Evolutionary conservation across 2,329 filamentous ascomycete species (phyloP), one percentile per base, ranked within the genome.

Genomic region (Aspergillus sp.): DNA sequence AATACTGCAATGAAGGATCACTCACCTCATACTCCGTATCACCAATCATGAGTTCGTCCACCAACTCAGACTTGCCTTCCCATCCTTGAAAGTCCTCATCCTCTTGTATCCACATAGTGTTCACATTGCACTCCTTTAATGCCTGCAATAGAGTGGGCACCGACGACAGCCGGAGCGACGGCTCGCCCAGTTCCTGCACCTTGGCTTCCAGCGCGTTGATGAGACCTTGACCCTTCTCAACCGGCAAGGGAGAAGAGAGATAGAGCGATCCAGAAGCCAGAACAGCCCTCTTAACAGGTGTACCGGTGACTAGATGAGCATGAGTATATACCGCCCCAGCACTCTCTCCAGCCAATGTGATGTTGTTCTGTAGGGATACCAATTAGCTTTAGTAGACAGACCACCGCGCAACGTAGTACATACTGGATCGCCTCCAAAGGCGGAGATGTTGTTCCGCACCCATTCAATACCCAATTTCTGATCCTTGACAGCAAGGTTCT

Each of bases 321-420:
- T 82, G 80, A 4, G 70, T 72, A 23, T 81, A 81, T 1, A 81
- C 71, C 2, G 76, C 80, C 0, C 80, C 80, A 0, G 80, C 80
- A 48, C 80, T 82, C 61, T 82, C 80, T 3, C 80, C 80, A 0
- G 74, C 74, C 2, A 82, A 57, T 0, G 79, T 81, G 6, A 82
- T 73, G 21, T 74, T 74, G 2, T 70, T 21, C 76, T 80, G 32
- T 15, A 3, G 19, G 21, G 17, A 38, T 42, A 19, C 2, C 0
- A 6, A 39, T 54, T 8, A 50, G 10, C 11, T 5, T 51, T 21
- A 42, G 48, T 30, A 5, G 21, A 19, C 2, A 13, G 3, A 41
- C 19, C 11, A 13, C 42, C 30, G 10, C 5, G 3, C 11, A 5
- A 13, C 8, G 2, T 10, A n/a, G n/a, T 3, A 58, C 73, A 64